phyloP scores from a whole-genome alignment of 768 basidiomycete species.

The Chalciporus pseudorubinellus region DNA sequence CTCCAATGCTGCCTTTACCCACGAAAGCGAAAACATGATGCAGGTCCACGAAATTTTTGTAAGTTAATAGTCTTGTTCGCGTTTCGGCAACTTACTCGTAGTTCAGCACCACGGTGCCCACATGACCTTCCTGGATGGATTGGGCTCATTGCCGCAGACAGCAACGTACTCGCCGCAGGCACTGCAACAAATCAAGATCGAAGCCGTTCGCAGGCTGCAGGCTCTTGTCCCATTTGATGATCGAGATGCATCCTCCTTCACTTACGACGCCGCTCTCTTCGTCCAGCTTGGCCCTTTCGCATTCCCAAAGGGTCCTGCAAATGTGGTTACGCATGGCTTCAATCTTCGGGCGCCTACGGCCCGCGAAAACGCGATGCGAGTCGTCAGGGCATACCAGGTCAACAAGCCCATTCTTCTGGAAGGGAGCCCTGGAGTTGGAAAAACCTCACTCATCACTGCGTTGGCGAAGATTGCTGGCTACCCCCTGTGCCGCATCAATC shows the following conservation, averaged over 20 bases:
- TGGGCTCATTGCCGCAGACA: conserved; percentile 75
- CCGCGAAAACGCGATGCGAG: conserved; percentile 79
- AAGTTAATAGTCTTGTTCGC: conserved; percentile 27
- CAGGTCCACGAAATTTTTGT: conserved; percentile 63
- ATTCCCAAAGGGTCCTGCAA: conserved; percentile 55
- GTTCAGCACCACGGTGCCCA: conserved; percentile 85
- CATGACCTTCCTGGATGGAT: conserved; percentile 89
- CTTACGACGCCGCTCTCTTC: conserved; percentile 34
- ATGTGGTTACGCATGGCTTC: conserved; percentile 48
- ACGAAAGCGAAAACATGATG: conserved; percentile 33
- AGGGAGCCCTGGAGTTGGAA: conserved; percentile 97
- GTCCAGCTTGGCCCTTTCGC: conserved; percentile 74
- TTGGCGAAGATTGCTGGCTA: conserved; percentile 80
- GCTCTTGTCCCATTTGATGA: conserved; percentile 50
- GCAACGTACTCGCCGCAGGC: conserved; percentile 59
- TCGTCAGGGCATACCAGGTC: conserved; percentile 87
- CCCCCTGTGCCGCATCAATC: conserved; percentile 85
- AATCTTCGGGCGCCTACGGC: conserved; percentile 89
- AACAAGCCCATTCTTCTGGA: conserved; percentile 91
- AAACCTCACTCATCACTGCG: conserved; percentile 89
- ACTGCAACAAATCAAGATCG: conserved; percentile 58
- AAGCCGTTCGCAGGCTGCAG: conserved; percentile 54
- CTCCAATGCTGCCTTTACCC: conserved; percentile 56
- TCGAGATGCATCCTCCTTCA: conserved; percentile 21
- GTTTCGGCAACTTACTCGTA: conserved; percentile 13